phyloP scores from a whole-genome alignment of 306 rosid species.

The Comarum palustre region DNA sequence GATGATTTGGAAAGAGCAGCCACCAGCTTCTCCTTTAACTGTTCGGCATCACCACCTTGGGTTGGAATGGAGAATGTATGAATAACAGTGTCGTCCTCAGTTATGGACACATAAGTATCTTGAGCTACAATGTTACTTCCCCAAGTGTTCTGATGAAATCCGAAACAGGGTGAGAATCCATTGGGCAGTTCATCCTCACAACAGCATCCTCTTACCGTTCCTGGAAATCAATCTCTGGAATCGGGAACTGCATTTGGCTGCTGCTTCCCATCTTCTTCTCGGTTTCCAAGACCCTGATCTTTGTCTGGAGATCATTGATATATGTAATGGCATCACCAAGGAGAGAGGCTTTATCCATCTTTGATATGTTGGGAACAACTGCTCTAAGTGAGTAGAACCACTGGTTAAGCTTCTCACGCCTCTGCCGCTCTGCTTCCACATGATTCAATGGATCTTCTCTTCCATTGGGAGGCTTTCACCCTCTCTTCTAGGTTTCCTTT shows the following conservation, averaged over 20 bases:
- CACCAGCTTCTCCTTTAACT: constrained; percentile 73
- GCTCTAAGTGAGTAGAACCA: constrained; percentile 84
- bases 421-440: constrained; percentile 90
- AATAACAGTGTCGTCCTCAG: constrained; percentile 45
- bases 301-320: constrained; percentile 81
- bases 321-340: constrained; percentile 86
- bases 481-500: constrained; percentile 82
- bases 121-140: constrained; percentile 65
- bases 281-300: constrained; percentile 71
- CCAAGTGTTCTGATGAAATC: constrained; percentile 48
- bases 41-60: constrained; percentile 59
- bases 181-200: constrained; percentile 63
- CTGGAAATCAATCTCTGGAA: constrained; percentile 74
- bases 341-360: constrained; percentile 93
- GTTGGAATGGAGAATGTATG: constrained; percentile 73
- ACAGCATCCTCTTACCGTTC: constrained; percentile 64
- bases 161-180: constrained; percentile 80
- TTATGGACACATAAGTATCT: constrained; percentile 50
- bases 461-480: constrained; percentile 91
- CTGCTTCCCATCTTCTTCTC: constrained; percentile 55
- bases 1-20: constrained; percentile 55
- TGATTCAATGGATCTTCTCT: constrained; percentile 91
- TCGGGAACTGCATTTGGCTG: constrained; percentile 33
- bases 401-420: constrained; percentile 94
- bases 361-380: constrained; percentile 89